Base-by-base conservation (phyloP, 1,284 basidiomycete genomes). In the Naganishia liquefaciens region DNA sequence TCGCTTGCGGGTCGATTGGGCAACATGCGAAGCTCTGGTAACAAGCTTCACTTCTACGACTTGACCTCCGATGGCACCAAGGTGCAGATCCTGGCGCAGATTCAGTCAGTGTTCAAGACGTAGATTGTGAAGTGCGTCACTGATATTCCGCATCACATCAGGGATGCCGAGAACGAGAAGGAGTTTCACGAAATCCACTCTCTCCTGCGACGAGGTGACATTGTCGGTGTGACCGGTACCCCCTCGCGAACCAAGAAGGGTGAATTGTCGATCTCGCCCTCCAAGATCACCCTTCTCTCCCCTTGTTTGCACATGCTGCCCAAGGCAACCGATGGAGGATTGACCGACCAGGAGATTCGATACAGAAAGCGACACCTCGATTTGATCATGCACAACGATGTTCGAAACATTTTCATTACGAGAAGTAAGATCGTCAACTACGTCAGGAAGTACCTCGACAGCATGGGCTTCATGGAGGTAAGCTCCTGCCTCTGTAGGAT, bases 311-410 rank as follows among this genome's bases (percentile, higher is more conserved):
- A 98, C 81, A 93, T 96, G 80, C 85, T 99, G 9, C 94, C 91
- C 65, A 93, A 90, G 19, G 70, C 75, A 58, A 85, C 86, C 70
- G 90, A 91, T 79, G 92, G 89, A 69, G 93, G 93, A 53, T 82
- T 97, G 72, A 93, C 93, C 83, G 95, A 99, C 81, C 89, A 93
- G 78, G 95, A 99, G 81, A 93, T 90, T 60, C 88, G 95, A 64
- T 97, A 98, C 84, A 87, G 96, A 81, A 99, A 98, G 88, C 89
- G 95, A 65, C 98, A 99, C 83, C 87, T 99, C 68, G 95, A 99
- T 80, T 86, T 99, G 71, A 97, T 99, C 81, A 85, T 99, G 80
- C 96, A 92, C 80, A 88, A 91, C 61, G 85, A 88, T 71, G 93
- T 93, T 19, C 88, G 96, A 71, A 87, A 89, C 70, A 87, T 95